These are phyloP conservation scores for Corylus americana DNA, from an alignment of 306 rosid genomes.

Conservation along the genomic window DNA sequence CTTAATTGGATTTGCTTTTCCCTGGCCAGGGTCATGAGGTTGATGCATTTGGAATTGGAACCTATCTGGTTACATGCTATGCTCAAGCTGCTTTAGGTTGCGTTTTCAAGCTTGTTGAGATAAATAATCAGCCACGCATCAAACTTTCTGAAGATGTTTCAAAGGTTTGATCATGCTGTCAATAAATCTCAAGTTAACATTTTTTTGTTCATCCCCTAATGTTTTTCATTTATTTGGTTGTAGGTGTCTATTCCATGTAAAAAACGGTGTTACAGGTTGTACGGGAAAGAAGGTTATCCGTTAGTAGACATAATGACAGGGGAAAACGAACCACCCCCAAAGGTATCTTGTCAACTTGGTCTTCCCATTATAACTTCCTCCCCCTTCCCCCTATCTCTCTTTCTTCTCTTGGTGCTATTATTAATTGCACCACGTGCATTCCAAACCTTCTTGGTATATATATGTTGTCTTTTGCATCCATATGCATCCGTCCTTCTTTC, in stretches of 20 bases:
- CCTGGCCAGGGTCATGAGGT: slow-evolving; percentile 88
- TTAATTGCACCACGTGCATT: neutral
- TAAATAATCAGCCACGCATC: slow-evolving; percentile 91
- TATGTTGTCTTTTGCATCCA: neutral
- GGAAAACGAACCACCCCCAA: slow-evolving; percentile 89
- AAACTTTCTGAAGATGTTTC: slow-evolving; percentile 99
- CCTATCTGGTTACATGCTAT: slow-evolving; percentile 90
- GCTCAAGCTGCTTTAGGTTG: slow-evolving; percentile 99
- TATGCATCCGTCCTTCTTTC: neutral
- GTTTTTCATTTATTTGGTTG: slow-evolving; percentile 30
- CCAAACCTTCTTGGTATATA: neutral
- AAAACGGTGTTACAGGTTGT: slow-evolving; percentile 77
- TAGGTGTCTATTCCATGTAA: slow-evolving; percentile 99
- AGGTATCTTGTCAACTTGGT: slow-evolving; percentile 55
- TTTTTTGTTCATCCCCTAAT: slow-evolving; percentile 19
- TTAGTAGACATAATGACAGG: slow-evolving; percentile 93
- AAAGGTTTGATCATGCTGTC: slow-evolving; percentile 61
- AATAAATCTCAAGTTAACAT: slow-evolving; percentile 11
- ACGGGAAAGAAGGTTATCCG: slow-evolving; percentile 95
- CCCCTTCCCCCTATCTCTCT: neutral
- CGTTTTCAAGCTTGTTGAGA: slow-evolving; percentile 98
- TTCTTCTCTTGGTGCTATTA: slow-evolving; percentile 5
- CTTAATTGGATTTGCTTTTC: slow-evolving; percentile 18
- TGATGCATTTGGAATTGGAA: slow-evolving; percentile 97
- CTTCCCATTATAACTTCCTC: neutral